Base-by-base conservation (phyloP, 495 filamentous ascomycete genomes). In the Hypomontagnella submonticulosa region DNA sequence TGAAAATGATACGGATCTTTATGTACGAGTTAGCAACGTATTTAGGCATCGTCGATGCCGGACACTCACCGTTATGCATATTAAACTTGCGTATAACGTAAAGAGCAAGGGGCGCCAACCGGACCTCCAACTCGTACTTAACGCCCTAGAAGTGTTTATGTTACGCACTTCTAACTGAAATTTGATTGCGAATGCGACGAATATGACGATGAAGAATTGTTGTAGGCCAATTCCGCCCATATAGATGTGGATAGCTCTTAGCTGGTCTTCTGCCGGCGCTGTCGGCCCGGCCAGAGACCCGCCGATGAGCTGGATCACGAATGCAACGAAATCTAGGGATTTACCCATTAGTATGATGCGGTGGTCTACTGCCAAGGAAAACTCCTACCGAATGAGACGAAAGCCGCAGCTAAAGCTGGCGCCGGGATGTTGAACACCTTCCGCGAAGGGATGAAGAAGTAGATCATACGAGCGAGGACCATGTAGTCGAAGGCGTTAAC, bases 401-500 rank as follows among this genome's bases (percentile, higher is more conserved):
- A 91, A 42, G 84, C 77, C 23, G 79, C 76, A 12, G 79, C 82
- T 32, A 87, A 76, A 13, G 73, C 71, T 34, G 73, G 75, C 0
- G 83, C 83, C 10, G 83, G 79, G 63, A 90, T 75, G 3, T 76
- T 66, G 34, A 73, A 78, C 2, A 89, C 72, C 13, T 73, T 71
- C 19, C 79, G 72, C 10, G 72, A 72, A 5, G 81, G 78, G 18
- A 82, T 61, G 69, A 84, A 88, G 72, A 83, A 85, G 69, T 82
- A 79, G 11, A 90, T 82, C 78, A 91, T 80, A 4, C 88, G 80
- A 4, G 83, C 88, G 38, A 89, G 72, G n/a, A 85, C 80, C 86
- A 90, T 88, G 73, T 90, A 90, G 20, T 80, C 76, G 71, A 85
- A 89, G 9, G 88, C 88, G 43, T 90, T 89, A 46, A 88, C 77